Evolutionary conservation across 768 basidiomycete genomes (phyloP).

Genomic region (Kwoniella bestiolae): DNA sequence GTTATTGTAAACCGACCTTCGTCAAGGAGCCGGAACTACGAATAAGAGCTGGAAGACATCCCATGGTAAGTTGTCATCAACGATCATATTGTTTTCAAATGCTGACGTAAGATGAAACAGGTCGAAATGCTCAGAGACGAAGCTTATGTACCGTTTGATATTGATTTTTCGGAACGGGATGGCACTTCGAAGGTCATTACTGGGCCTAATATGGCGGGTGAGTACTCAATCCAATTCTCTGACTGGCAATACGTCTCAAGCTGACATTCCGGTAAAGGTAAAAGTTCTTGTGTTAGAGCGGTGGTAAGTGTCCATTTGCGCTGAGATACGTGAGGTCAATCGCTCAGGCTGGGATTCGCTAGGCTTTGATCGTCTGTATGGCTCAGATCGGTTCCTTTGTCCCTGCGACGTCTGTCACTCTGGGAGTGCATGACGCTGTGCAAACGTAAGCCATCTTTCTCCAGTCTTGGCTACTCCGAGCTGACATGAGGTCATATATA

Average conservation of each 20-base stretch:
- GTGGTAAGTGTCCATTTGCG: constrained; percentile 64
- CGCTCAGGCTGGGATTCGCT: constrained; percentile 22
- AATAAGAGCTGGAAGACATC: constrained; percentile 84
- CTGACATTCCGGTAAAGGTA: constrained; percentile 61
- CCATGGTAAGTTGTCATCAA: constrained; percentile 64
- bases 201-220: constrained; percentile 61
- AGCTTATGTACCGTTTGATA: constrained; percentile 83
- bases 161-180: constrained; percentile 66
- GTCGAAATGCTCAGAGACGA: constrained; percentile 74
- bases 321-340: constrained; percentile 64
- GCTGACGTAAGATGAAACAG: constrained; percentile 16
- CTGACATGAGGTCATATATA: constrained; percentile 21
- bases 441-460: constrained; percentile 62
- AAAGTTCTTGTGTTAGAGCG: constrained; percentile 75
- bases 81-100: not conserved
- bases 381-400: constrained; percentile 91
- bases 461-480: not conserved
- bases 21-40: constrained; percentile 68
- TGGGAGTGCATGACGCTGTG: constrained; percentile 82
- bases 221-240: constrained; percentile 2
- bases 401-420: constrained; percentile 72
- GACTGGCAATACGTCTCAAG: not conserved
- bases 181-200: constrained; percentile 57
- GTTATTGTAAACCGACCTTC: constrained; percentile 79
- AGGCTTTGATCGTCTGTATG: constrained; percentile 59